Conservation (phyloP, 371 early-diverging fungal species). For the Apophysomyces elegans region DNA sequence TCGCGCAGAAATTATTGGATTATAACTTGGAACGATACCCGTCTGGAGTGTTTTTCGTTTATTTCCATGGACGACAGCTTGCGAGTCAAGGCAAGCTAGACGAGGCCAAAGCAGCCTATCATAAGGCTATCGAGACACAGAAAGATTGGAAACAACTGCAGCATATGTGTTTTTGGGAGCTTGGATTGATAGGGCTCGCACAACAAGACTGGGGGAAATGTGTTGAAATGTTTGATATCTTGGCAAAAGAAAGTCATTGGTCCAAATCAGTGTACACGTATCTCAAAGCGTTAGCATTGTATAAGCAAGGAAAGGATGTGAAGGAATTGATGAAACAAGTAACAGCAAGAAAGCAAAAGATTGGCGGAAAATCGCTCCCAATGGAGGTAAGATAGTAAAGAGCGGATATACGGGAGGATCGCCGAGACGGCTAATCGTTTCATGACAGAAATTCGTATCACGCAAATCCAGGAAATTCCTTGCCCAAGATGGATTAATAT, state of each 20-base stretch:
- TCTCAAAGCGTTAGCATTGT: slow-evolving; percentile 60
- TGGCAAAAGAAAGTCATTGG: slow-evolving; percentile 76
- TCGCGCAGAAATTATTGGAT: slow-evolving; percentile 50
- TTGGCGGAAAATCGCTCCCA: slow-evolving; percentile 81
- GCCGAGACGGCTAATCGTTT: not conserved
- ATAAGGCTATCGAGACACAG: slow-evolving; percentile 45
- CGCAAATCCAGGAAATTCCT: slow-evolving; percentile 74
- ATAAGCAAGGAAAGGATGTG: slow-evolving; percentile 30
- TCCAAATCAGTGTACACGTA: slow-evolving; percentile 77
- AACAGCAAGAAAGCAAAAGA: slow-evolving; percentile 61
- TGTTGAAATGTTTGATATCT: slow-evolving; percentile 52
- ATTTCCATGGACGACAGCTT: slow-evolving; percentile 60
- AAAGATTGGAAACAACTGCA: slow-evolving; percentile 78
- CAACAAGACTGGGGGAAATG: slow-evolving; percentile 61
- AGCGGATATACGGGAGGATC: not conserved
- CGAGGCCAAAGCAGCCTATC: slow-evolving; percentile 56
- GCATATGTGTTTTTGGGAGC: slow-evolving; percentile 81
- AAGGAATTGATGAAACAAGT: slow-evolving; percentile 59
- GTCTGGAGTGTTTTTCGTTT: slow-evolving; percentile 67
- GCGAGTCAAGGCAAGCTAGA: slow-evolving; percentile 51
- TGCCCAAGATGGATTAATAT: slow-evolving; percentile 59
- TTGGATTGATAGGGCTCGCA: slow-evolving; percentile 53
- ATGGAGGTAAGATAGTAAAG: slow-evolving; percentile 57
- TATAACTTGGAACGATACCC: slow-evolving; percentile 53
- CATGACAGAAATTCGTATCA: slow-evolving; percentile 69